Percentiles rank a stretch among this genome's conserved stretches.
Conservation (phyloP, 345 rosid species). For the Eucalyptus rudis region DNA sequence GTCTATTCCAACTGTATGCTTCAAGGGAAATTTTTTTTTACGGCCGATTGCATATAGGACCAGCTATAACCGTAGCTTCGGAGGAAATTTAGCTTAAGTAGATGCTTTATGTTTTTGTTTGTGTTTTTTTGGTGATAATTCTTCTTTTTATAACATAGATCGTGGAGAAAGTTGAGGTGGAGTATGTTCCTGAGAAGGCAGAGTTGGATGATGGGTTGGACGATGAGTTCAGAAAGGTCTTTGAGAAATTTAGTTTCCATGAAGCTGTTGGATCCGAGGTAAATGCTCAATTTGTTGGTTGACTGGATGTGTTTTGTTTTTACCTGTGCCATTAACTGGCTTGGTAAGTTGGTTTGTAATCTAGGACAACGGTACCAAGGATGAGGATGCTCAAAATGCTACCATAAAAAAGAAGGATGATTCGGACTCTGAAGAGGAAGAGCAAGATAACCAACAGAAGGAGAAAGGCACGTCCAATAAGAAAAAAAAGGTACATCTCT, state of each 20-base stretch:
- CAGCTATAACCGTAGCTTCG: background rate
- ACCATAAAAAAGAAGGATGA: conserved; percentile 50
- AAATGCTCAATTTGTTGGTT: background rate
- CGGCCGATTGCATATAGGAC: background rate
- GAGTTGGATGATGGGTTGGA: conserved; percentile 71
- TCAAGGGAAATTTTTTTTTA: background rate
- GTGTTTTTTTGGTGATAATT: background rate
- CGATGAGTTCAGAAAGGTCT: conserved; percentile 71
- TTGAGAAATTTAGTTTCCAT: conserved; percentile 69
- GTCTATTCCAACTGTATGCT: background rate
- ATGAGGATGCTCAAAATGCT: conserved; percentile 51
- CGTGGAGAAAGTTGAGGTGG: conserved; percentile 56
- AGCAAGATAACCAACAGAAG: conserved; percentile 51
- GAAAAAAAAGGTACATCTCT: conserved; percentile 53
- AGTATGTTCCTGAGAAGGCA: conserved; percentile 83
- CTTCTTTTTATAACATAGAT: conserved; percentile 12
- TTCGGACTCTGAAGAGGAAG: conserved; percentile 78
- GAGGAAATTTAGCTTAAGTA: background rate
- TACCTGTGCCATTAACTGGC: background rate
- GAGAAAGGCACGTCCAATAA: conserved; percentile 85
- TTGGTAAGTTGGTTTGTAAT: background rate
- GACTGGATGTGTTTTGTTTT: background rate
- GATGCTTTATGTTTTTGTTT: background rate
- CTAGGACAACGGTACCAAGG: conserved; percentile 54
- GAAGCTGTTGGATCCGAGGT: conserved; percentile 56